phyloP scores from a whole-genome alignment of 2,329 filamentous ascomycete genomes.

The Trichoderma sp. region DNA sequence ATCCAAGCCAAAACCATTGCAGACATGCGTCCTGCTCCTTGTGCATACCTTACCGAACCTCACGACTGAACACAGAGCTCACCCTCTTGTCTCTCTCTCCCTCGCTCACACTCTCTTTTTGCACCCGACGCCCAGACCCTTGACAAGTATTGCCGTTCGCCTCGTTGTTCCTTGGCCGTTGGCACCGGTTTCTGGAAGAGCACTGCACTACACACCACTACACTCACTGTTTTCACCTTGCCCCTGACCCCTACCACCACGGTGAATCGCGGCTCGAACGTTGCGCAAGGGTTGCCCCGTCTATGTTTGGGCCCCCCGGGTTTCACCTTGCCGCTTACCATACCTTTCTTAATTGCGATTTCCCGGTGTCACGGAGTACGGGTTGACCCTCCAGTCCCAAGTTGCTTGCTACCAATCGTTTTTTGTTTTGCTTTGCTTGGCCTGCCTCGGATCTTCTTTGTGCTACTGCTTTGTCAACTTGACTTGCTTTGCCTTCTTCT shows the following conservation, averaged over 20 bases:
- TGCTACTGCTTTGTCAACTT: not conserved
- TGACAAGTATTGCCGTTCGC: not conserved
- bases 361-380: conserved; percentile 13
- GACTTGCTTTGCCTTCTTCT: not conserved
- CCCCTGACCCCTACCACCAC: conserved; percentile 26
- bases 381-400: conserved; percentile 27
- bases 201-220: conserved; percentile 1
- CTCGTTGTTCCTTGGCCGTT: conserved; percentile 10
- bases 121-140: not conserved
- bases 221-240: conserved; percentile 20
- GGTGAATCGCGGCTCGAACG: conserved; percentile 28
- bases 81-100: too few species aligned
- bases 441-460: conserved; percentile 10
- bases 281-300: conserved; percentile 35
- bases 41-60: too few species aligned
- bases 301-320: conserved; percentile 31
- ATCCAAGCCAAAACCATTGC: conserved; percentile 9
- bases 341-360: conserved; percentile 22
- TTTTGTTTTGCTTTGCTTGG: conserved; percentile 9
- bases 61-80: too few species aligned
- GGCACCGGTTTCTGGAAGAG: not conserved
- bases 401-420: conserved; percentile 30
- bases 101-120: not conserved
- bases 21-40: not conserved
- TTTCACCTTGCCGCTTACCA: conserved; percentile 31